These are phyloP conservation scores for Serendipita sp. DNA, from an alignment of 1,284 basidiomycete genomes.

Conservation along the genomic window DNA sequence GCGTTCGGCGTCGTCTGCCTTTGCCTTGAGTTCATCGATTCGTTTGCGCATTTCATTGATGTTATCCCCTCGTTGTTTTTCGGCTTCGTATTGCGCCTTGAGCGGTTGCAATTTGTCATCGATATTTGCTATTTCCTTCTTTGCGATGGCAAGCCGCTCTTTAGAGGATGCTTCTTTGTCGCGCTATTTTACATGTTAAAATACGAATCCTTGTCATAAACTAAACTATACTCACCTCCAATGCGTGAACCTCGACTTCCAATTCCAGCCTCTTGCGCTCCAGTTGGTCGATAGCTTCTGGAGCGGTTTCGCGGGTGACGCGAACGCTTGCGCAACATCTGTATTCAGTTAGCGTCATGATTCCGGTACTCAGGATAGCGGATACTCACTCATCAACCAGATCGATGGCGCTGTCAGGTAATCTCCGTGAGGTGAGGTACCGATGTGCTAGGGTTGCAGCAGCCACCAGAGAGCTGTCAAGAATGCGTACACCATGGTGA, in stretches of 20 bases:
- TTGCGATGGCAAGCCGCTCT: constrained; percentile 67
- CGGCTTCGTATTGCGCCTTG: constrained; percentile 78
- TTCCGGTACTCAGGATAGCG: too few species aligned
- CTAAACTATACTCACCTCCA: constrained; percentile 34
- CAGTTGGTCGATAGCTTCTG: constrained; percentile 90
- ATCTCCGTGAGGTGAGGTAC: constrained; percentile 73
- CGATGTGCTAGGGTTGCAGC: constrained; percentile 90
- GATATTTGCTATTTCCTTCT: constrained; percentile 71
- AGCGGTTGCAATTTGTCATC: constrained; percentile 86
- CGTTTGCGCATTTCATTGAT: constrained; percentile 66
- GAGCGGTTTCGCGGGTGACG: constrained; percentile 86
- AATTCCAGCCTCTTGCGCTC: constrained; percentile 85
- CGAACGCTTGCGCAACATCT: constrained; percentile 43
- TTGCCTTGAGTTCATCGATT: constrained; percentile 86
- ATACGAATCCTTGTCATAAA: not conserved
- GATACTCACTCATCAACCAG: constrained; percentile 66
- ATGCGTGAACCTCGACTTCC: constrained; percentile 90
- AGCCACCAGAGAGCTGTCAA: constrained; percentile 79
- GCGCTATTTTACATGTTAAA: constrained; percentile 24
- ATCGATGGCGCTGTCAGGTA: constrained; percentile 88
- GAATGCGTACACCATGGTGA: constrained; percentile 82
- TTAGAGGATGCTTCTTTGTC: constrained; percentile 87
- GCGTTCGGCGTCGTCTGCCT: constrained; percentile 89
- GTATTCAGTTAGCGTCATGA: constrained; percentile 10
- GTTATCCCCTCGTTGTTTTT: constrained; percentile 78